phyloP scores from a whole-genome alignment of 1,284 basidiomycete genomes.

The Phlebopus sp. region DNA sequence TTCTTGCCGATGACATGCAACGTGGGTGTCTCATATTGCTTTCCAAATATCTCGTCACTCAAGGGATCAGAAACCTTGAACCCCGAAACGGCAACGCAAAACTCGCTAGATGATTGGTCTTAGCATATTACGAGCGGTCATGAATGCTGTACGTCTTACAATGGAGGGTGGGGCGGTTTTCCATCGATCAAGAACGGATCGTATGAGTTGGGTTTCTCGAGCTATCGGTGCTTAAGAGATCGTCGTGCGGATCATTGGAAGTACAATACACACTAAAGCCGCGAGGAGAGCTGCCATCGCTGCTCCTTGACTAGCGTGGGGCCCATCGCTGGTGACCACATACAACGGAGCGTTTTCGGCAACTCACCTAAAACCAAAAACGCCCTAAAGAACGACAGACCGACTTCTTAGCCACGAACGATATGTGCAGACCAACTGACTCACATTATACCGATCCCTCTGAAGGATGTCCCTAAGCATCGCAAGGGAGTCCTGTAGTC shows the following conservation, averaged over 20 bases:
- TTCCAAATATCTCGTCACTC: slow-evolving; percentile 53
- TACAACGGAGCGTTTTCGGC: neutral
- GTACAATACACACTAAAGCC: slow-evolving; percentile 52
- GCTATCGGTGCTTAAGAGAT: slow-evolving; percentile 13
- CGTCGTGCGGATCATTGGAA: neutral
- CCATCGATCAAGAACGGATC: slow-evolving; percentile 68
- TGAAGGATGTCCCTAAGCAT: slow-evolving; percentile 23
- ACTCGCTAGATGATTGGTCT: slow-evolving; percentile 46
- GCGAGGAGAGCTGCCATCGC: slow-evolving; percentile 74
- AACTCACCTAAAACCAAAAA: slow-evolving; percentile 75
- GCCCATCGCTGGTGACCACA: slow-evolving; percentile 1
- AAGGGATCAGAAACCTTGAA: slow-evolving; percentile 56
- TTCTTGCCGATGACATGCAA: slow-evolving; percentile 80
- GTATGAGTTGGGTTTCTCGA: slow-evolving; percentile 41
- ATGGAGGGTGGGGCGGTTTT: slow-evolving; percentile 60
- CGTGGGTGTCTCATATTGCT: slow-evolving; percentile 66
- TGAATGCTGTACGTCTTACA: slow-evolving; percentile 44
- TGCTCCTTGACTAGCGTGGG: slow-evolving; percentile 66
- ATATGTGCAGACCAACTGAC: slow-evolving; percentile 12
- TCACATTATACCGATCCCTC: slow-evolving; percentile 54
- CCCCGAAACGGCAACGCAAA: slow-evolving; percentile 69
- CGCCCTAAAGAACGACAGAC: slow-evolving; percentile 50
- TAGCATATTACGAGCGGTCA: neutral
- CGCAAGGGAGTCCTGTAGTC: slow-evolving; percentile 56
- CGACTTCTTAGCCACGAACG: neutral